Percentiles rank a stretch among this genome's conserved stretches.
Evolutionary conservation across 176 grass and related monocot species (phyloP).

Genomic region (Pontederia crassipes): DNA sequence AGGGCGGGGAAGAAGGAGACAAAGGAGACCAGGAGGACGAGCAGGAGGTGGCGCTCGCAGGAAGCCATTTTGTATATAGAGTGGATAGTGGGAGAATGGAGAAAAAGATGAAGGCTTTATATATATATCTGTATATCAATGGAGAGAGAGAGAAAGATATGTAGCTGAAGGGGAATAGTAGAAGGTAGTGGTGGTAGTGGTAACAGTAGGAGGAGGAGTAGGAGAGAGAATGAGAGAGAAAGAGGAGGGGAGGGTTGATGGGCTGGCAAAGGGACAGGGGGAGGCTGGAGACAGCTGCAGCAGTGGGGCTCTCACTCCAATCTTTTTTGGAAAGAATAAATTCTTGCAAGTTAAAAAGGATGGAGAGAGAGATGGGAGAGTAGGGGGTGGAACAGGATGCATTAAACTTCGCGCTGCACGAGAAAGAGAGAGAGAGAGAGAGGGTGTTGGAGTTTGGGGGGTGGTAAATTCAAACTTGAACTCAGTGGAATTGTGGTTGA

Average conservation of each 20-base stretch:
- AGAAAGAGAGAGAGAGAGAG: no score
- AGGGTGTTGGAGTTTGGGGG: no score
- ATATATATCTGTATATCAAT: no score
- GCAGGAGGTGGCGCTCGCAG: not conserved
- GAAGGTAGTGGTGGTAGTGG: not conserved
- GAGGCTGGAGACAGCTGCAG: slow-evolving; percentile 6
- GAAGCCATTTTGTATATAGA: not conserved
- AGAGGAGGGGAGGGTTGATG: not conserved
- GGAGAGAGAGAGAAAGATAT: not conserved
- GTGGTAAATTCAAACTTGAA: no score
- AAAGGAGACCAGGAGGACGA: not conserved
- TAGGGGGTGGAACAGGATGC: no score
- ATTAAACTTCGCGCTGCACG: no score
- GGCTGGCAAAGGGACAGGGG: not conserved
- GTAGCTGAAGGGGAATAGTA: not conserved
- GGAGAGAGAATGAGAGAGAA: not conserved
- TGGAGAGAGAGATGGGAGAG: no score
- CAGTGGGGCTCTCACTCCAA: not conserved
- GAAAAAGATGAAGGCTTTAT: no score
- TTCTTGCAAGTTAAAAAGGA: no score
- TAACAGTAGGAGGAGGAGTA: not conserved
- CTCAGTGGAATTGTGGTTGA: no score
- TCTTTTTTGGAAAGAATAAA: no score
- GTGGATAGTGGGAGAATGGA: not conserved
- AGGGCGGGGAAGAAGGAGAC: not conserved